Evolutionary conservation across 768 basidiomycete genomes (phyloP).

Genomic region (Dendrothele bispora): DNA sequence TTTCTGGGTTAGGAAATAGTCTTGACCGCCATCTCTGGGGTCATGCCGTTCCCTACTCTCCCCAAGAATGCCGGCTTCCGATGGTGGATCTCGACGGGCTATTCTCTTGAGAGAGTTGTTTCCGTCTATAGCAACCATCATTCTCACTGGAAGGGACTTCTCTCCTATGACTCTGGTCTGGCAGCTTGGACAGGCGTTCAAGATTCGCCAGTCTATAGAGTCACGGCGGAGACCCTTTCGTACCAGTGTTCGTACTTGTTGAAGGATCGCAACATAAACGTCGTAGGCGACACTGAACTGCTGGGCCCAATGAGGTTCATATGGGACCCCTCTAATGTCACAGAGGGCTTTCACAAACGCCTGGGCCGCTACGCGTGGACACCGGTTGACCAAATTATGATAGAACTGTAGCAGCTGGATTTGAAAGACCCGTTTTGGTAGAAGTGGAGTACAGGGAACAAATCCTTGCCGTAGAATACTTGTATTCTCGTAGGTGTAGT

Average conservation of each 20-base stretch:
- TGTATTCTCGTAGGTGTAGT: no score
- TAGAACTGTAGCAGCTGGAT: no score
- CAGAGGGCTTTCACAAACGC: constrained; percentile 12
- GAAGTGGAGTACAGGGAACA: no score
- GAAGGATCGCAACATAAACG: constrained; percentile 16
- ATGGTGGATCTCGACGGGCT: background rate
- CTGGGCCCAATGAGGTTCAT: background rate
- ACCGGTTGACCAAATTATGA: background rate
- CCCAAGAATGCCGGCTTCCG: background rate
- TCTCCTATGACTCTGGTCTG: constrained; percentile 22
- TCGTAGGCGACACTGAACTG: constrained; percentile 19
- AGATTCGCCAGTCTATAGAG: constrained; percentile 16
- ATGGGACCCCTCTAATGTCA: constrained; percentile 11
- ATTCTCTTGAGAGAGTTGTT: constrained; percentile 15
- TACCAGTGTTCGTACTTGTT: constrained; percentile 9
- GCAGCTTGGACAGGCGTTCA: constrained; percentile 25
- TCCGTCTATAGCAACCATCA: constrained; percentile 22
- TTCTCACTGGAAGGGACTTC: constrained; percentile 12
- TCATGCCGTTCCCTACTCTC: constrained; percentile 12
- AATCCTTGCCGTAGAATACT: no score
- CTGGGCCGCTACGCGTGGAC: constrained; percentile 12
- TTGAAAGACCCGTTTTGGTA: constrained; percentile 8
- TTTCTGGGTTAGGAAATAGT: constrained; percentile 18
- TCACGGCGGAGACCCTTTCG: constrained; percentile 15
- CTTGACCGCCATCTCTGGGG: constrained; percentile 2